A percentile compares a stretch with the other conserved stretches of the same genome.
Evolutionary conservation across 768 basidiomycete genomes (phyloP).

Genomic region (Mycena belliarum): DNA sequence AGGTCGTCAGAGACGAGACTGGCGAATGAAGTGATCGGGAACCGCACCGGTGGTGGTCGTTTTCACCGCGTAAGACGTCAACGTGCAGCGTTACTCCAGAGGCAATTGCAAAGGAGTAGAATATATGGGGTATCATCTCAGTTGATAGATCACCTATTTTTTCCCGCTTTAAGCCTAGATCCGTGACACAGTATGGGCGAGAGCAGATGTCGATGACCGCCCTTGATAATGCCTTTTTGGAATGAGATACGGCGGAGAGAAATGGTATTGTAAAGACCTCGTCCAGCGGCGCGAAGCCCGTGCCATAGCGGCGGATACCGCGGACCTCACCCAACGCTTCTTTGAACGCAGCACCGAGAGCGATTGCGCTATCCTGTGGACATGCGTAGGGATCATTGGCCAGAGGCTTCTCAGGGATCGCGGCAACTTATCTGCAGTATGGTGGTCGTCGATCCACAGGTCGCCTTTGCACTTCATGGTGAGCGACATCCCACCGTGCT

Average conservation of each 20-base stretch:
- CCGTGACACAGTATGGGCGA: slow-evolving; percentile 91
- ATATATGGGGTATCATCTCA: slow-evolving; percentile 98
- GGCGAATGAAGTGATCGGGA: background rate
- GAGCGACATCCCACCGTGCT: slow-evolving; percentile 93
- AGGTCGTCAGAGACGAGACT: slow-evolving; percentile 78
- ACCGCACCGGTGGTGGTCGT: slow-evolving; percentile 94
- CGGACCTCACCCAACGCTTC: slow-evolving; percentile 91
- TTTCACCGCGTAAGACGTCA: slow-evolving; percentile 91
- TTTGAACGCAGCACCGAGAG: slow-evolving; percentile 89
- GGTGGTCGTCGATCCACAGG: slow-evolving; percentile 97
- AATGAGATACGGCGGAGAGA: slow-evolving; percentile 5
- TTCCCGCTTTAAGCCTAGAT: slow-evolving; percentile 84
- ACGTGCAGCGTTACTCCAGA: slow-evolving; percentile 93
- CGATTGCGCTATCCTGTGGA: slow-evolving; percentile 87
- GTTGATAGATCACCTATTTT: slow-evolving; percentile 94
- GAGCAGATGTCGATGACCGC: slow-evolving; percentile 99
- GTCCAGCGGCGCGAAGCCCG: slow-evolving; percentile 94
- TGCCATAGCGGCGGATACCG: slow-evolving; percentile 94
- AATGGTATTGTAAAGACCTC: slow-evolving; percentile 57
- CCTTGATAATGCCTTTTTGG: slow-evolving; percentile 80
- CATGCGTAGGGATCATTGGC: slow-evolving; percentile 22
- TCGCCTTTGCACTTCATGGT: slow-evolving; percentile 92
- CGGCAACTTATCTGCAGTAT: slow-evolving; percentile 90
- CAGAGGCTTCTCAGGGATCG: background rate
- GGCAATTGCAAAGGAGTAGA: slow-evolving; percentile 97